Evolutionary conservation across 805 yeast species (phyloP).

Genomic region (Komagataella pseudopastoris): DNA sequence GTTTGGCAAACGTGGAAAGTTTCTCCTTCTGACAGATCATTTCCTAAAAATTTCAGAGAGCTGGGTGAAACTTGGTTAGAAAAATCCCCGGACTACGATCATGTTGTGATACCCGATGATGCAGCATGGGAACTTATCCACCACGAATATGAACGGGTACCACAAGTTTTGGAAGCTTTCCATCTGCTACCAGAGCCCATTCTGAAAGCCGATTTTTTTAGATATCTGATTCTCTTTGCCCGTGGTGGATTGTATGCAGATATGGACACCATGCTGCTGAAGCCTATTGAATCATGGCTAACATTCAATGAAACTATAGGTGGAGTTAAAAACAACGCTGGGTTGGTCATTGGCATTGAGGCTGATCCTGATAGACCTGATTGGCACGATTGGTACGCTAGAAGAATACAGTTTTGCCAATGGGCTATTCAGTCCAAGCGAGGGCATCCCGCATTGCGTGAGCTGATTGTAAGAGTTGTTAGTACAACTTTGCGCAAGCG

Average conservation of each 20-base stretch:
- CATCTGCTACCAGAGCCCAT: constrained; percentile 65
- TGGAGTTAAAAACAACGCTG: constrained; percentile 26
- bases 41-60: constrained; percentile 38
- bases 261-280: constrained; percentile 70
- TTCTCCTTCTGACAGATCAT: constrained; percentile 36
- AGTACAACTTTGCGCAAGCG: constrained; percentile 53
- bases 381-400: constrained; percentile 88
- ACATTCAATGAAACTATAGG: constrained; percentile 23
- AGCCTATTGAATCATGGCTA: constrained; percentile 68
- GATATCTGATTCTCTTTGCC: constrained; percentile 77
- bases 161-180: constrained; percentile 69
- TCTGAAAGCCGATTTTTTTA: constrained; percentile 84
- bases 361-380: constrained; percentile 95
- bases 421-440: constrained; percentile 88
- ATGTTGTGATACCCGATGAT: constrained; percentile 62
- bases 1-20: constrained; percentile 96
- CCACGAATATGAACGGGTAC: constrained; percentile 53
- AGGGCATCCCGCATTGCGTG: constrained; percentile 85
- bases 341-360: constrained; percentile 82
- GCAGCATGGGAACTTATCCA: constrained; percentile 34
- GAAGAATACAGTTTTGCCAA: constrained; percentile 90
- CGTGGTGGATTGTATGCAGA: constrained; percentile 92
- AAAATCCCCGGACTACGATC: constrained; percentile 43
- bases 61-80: constrained; percentile 52
- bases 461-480: constrained; percentile 66